phyloP scores from a whole-genome alignment of 495 filamentous ascomycete species.

The Aspergillus affinis region DNA sequence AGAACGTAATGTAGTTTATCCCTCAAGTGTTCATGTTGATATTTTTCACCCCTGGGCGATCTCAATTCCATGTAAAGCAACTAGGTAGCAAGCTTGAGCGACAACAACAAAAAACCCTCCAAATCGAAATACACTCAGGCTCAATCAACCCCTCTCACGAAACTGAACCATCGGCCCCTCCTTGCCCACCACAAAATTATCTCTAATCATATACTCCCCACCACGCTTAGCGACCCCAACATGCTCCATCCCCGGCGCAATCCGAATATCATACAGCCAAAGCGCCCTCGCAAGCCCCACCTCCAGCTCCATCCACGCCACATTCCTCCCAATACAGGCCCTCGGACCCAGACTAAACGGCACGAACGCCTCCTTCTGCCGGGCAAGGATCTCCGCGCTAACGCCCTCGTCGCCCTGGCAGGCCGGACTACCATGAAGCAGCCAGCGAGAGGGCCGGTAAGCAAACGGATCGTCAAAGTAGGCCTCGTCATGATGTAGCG shows the following conservation, averaged over 20 bases:
- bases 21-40: too few relatives aligned
- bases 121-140: too few relatives aligned
- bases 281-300: constrained; percentile 13
- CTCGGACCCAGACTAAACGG: constrained; percentile 59
- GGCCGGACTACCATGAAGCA: not conserved
- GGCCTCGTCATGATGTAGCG: constrained; percentile 53
- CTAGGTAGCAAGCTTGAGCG: too few relatives aligned
- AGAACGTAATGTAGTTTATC: too few relatives aligned
- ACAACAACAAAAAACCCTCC: too few relatives aligned
- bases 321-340: constrained; percentile 57
- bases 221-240: constrained; percentile 5
- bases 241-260: constrained; percentile 3
- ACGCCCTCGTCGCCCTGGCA: constrained; percentile 13
- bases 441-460: constrained; percentile 57
- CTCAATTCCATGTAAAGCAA: too few relatives aligned
- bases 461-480: constrained; percentile 55
- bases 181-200: not conserved
- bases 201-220: not conserved
- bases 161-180: constrained; percentile 3
- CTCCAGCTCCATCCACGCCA: constrained; percentile 44
- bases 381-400: constrained; percentile 15
- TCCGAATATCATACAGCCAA: constrained; percentile 10
- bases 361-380: constrained; percentile 41
- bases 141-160: not conserved
- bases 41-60: too few relatives aligned